Percentiles rank a stretch among this genome's conserved stretches.
phyloP scores from a whole-genome alignment of 306 rosid genomes.

The Corylus americana region DNA sequence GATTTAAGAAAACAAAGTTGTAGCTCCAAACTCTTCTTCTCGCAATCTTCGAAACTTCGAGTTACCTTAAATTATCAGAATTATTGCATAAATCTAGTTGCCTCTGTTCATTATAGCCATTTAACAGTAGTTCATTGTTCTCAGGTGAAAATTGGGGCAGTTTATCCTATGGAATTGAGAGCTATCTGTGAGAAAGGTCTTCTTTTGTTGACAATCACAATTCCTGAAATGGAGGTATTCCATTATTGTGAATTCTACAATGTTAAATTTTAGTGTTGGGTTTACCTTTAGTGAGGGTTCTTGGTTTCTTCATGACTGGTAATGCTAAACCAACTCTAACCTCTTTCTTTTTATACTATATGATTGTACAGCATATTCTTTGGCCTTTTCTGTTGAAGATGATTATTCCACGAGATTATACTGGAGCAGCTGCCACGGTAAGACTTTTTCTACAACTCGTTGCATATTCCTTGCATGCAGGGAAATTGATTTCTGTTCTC shows the following conservation, averaged over 20 bases:
- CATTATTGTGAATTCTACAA: conserved; percentile 12
- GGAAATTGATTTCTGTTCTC: conserved; percentile 22
- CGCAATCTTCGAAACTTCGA: too few species aligned
- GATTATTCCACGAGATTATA: conserved; percentile 78
- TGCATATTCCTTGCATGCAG: background rate
- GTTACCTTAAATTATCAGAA: background rate
- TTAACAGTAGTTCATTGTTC: conserved; percentile 17
- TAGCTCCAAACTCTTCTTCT: too few species aligned
- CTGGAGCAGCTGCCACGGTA: conserved; percentile 91
- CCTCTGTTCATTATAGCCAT: conserved; percentile 20
- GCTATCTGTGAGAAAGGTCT: conserved; percentile 88
- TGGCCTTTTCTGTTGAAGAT: conserved; percentile 96
- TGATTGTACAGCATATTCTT: conserved; percentile 70
- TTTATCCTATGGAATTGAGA: conserved; percentile 68
- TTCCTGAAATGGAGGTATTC: conserved; percentile 98
- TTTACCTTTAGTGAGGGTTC: conserved; percentile 25
- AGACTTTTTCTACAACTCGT: conserved; percentile 18
- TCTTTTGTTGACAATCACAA: conserved; percentile 83
- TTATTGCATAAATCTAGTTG: conserved; percentile 8
- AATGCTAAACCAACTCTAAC: conserved; percentile 1
- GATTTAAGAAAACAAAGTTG: too few species aligned
- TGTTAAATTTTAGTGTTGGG: conserved; percentile 9
- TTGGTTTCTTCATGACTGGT: conserved; percentile 12
- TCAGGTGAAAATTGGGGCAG: conserved; percentile 75
- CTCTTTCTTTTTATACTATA: conserved; percentile 11